A percentile compares a stretch with the other conserved stretches of the same genome.
These are phyloP conservation scores for Cercospora beticola DNA, from an alignment of 2,329 filamentous ascomycete genomes.

Conservation along the genomic window DNA sequence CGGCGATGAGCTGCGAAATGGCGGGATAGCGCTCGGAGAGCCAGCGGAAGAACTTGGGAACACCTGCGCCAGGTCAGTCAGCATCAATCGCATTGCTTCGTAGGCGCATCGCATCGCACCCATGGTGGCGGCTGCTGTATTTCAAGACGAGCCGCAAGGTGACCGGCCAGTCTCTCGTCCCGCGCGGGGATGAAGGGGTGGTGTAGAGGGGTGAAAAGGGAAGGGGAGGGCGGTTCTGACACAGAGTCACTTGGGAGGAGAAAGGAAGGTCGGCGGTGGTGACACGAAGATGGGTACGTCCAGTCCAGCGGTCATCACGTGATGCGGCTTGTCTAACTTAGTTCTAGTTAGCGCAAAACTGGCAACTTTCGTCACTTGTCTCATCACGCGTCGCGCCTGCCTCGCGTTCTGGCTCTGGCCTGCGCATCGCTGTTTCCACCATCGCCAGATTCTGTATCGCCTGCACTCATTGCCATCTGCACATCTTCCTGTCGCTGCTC, in stretches of 20 bases:
- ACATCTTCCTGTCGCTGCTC: neutral
- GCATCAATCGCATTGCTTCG: neutral
- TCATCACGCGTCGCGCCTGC: neutral
- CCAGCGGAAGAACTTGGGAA: conserved; percentile 97
- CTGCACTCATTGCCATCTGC: neutral
- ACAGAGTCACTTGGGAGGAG: conserved; percentile 15
- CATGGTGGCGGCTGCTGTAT: conserved; percentile 38
- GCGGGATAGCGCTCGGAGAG: conserved; percentile 98
- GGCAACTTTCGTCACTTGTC: neutral
- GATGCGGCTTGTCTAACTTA: too few relatives aligned
- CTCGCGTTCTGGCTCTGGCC: neutral
- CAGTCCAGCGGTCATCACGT: neutral
- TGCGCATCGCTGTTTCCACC: neutral
- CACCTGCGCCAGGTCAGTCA: conserved; percentile 58
- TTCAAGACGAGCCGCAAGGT: conserved; percentile 30
- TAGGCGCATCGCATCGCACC: conserved; percentile 18
- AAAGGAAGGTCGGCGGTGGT: conserved; percentile 28
- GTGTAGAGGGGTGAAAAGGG: conserved; percentile 11
- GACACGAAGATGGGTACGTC: neutral
- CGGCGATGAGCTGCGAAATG: conserved; percentile 96
- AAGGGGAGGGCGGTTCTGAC: conserved; percentile 20
- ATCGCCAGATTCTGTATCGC: neutral
- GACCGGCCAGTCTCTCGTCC: conserved; percentile 9
- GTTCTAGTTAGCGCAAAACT: too few relatives aligned
- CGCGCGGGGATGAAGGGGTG: conserved; percentile 6